Base-by-base conservation (phyloP, 2,329 filamentous ascomycete species). In the Beauveria pseudobassiana region DNA sequence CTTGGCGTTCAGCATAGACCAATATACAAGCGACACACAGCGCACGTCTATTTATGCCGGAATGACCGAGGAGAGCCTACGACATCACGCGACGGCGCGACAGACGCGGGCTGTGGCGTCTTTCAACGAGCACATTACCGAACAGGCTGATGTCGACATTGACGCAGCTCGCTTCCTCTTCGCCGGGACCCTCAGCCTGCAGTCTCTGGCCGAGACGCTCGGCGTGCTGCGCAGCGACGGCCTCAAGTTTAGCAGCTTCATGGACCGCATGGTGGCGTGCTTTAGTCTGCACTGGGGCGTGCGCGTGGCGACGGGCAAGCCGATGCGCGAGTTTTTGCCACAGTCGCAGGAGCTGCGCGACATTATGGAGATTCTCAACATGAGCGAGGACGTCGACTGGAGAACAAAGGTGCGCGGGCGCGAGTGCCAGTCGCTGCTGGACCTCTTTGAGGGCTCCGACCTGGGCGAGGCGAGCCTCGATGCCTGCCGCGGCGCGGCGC, bases 201-300 rank as follows among this genome's bases (percentile, higher is more conserved):
- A 64, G 16, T 30, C 55, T 5, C 64, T 66, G 7, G 60, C 60
- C n/a, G 60, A 62, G 38, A 62, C 60, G 16, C 52, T 61, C 7
- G 9, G 42, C n/a, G 68, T 75, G 58, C 72, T 77, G 46, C 71
- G 71, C 18, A 66, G 62, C n/a, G 66, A 45, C 12, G 18, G 40
- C 18, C 14, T 64, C 28, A 64, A 73, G 48, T 78, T 81, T 43
- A 70, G 75, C 40, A 63, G 65, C 43, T 76, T 78, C 45, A 69
- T 80, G 12, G 72, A 74, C 43, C 69, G 73, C 12, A 78, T 78
- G 59, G 67, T 76, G 20, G 71, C 74, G n/a, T 78, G 76, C 55
- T 66, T 78, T 18, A 69, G 70, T 50, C 69, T 81, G 16, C 77
- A 79, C 64, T 73, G 75, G 5, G 78, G 79, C 26, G 73, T 80